Percentiles rank a stretch among this genome's conserved stretches.
These are phyloP conservation scores for Colletotrichum cordylinicola DNA, from an alignment of 2,329 filamentous ascomycete species.

Conservation along the genomic window DNA sequence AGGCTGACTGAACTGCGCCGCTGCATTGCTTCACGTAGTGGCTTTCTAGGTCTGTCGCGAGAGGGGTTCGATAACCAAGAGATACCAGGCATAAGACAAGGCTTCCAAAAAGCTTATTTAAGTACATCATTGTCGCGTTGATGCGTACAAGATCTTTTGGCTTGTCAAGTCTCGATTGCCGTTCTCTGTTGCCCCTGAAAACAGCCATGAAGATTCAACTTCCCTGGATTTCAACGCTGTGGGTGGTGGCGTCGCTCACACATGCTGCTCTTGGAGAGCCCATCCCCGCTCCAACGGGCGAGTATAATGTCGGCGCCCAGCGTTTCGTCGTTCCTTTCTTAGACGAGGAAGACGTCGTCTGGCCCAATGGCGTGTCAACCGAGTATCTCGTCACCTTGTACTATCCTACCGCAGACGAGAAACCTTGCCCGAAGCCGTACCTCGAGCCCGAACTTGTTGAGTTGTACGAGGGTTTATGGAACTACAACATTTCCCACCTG, in stretches of 20 bases:
- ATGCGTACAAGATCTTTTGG: rapidly evolving
- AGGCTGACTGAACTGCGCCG: not conserved
- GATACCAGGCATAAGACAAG: not conserved
- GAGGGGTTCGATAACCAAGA: not conserved
- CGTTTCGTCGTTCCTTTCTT: constrained; percentile 7
- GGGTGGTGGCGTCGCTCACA: not conserved
- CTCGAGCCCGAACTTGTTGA: constrained; percentile 17
- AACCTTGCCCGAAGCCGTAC: not conserved
- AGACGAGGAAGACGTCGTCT: not conserved
- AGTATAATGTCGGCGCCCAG: constrained; percentile 19
- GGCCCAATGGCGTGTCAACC: constrained; percentile 9
- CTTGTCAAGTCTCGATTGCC: rapidly evolving
- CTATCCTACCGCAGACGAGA: constrained; percentile 12
- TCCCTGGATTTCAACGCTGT: not conserved
- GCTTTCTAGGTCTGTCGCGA: too few relatives aligned
- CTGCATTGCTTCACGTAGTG: not conserved
- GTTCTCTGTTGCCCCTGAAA: not conserved
- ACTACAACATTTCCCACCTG: constrained; percentile 10
- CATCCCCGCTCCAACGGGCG: not conserved
- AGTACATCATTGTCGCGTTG: not conserved
- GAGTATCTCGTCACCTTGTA: constrained; percentile 22
- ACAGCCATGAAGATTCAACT: not conserved
- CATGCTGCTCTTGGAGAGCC: not conserved
- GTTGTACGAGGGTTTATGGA: not conserved
- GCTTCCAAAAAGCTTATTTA: not conserved